Evolutionary conservation across 768 basidiomycete genomes (phyloP), one percentile per base, ranked within the genome.

Genomic region (Tephrocybe sp.): DNA sequence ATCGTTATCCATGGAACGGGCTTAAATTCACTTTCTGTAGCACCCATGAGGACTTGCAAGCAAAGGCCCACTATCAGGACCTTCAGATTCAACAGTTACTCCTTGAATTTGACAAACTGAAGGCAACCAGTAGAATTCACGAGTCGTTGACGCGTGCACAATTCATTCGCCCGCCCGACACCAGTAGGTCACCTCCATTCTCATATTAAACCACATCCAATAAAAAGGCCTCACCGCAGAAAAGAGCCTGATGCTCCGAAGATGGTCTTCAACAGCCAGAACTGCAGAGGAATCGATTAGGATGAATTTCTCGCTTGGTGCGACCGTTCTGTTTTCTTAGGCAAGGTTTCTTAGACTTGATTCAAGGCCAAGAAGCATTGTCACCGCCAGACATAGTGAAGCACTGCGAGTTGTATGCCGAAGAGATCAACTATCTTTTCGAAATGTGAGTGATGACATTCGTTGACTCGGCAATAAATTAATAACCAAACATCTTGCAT

Each of bases 41-140:
- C 12, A 79, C 78, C 3, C 79, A 82, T 48, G 80, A 82, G 59
- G 74, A 80, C 49, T 62, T 82, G 13, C 73, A 74, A 58, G 72
- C 76, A 54, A 70, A 65, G 44, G 72, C 78, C 3, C 66, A 71
- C 35, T 61, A 67, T 17, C 75, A 77, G 61, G 78, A 79, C 56
- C 58, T 68, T 20, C 69, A 74, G 49, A 81, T 81, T 31, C 68
- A 74, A 46, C 50, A 62, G 20, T 57, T 81, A n/a, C 62, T 81
- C 2, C 63, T 63, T 0, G 69, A 75, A 51, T 72, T 77, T 49
- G 77, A 79, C 55, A 63, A 71, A 53, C 57, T 73, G 45, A 71
- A 59, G 49, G 60, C 65, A 8, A 72, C 72, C 42, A 64, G 64
- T 35, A 76, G 71, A 54, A 68, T 79, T n/a, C 65, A 68, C 41